Evolutionary conservation across 768 basidiomycete species (phyloP), one percentile per base, ranked within the genome.

Genomic region (Cytidiella melzeri): DNA sequence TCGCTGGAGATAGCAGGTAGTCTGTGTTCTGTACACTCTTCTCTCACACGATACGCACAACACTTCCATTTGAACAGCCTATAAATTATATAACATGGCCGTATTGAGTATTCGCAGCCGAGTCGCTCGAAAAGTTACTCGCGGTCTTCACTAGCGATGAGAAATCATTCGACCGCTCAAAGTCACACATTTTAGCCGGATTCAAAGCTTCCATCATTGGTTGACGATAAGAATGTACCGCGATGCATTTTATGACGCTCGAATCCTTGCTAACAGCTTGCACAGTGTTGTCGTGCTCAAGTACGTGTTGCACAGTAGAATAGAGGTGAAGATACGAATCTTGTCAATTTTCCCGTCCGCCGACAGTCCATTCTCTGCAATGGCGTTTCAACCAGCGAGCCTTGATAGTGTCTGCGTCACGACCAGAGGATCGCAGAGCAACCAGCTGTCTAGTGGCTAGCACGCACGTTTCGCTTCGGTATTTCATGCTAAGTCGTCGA

Each of bases 311-410:
- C 6, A 7, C 23, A 41, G 40, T 41, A 10, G 26, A 19, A 23
- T 27, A 6, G 20, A 5, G 18, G n/a, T 23, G 11, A 24, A 30
- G 36, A 46, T 34, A 46, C 25, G 20, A 3, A 36, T 19, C 19
- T 28, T 5, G 9, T 43, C 27, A 45, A 34, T 36, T 9, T n/a
- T 21, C 36, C n/a, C 43, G 28, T 24, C 50, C 23, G 20, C 44
- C 50, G 4, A 36, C 54, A 25, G 49, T 56, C 64, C 62, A 66
- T 65, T 75, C 71, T 3, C 70, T 66, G 60, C 83, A 84, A 23
- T 77, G 74, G n/a, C 69, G 69, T 56, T 74, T 79, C 41, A 76
- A 64, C 82, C 81, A 81, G 5, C 76, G 70, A 43, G 73, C 59
- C 45, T 68, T 75, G 57, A 66, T 66, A 50, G 67, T 72, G 43